Evolutionary conservation across 2,329 filamentous ascomycete species (phyloP).

Genomic region (Clonostachys rosea): DNA sequence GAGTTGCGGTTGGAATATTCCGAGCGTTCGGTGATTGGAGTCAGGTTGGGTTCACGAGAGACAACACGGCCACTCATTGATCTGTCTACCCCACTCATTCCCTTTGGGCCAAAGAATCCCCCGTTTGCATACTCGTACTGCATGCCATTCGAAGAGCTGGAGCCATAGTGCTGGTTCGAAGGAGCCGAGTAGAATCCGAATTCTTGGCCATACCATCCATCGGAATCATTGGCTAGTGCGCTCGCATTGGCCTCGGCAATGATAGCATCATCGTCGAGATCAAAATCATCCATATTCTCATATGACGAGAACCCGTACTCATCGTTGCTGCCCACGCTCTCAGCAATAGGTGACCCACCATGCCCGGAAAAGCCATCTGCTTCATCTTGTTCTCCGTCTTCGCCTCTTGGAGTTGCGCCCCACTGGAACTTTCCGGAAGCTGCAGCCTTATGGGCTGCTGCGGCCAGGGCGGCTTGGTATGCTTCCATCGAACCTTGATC

Average conservation of each 20-base stretch:
- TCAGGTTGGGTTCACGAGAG: constrained; percentile 84
- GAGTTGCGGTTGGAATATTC: constrained; percentile 96
- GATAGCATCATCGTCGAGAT: constrained; percentile 80
- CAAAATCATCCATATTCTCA: constrained; percentile 62
- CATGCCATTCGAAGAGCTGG: constrained; percentile 14
- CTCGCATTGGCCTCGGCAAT: constrained; percentile 95
- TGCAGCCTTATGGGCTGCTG: constrained; percentile 73
- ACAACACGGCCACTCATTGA: constrained; percentile 69
- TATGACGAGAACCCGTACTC: constrained; percentile 51
- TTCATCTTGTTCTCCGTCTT: neutral
- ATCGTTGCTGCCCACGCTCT: constrained; percentile 34
- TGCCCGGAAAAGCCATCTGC: neutral
- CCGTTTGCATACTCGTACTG: constrained; percentile 63
- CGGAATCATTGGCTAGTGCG: constrained; percentile 84
- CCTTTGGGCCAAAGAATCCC: constrained; percentile 81
- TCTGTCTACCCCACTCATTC: constrained; percentile 48
- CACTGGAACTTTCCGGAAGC: constrained; percentile 72
- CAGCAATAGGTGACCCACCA: constrained; percentile 1
- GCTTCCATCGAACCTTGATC: constrained; percentile 39
- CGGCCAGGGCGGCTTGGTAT: constrained; percentile 81
- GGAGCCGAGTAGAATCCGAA: constrained; percentile 88
- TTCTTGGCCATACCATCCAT: constrained; percentile 93
- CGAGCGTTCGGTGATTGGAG: constrained; percentile 91
- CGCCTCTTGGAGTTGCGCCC: constrained; percentile 35
- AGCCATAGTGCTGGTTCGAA: constrained; percentile 26